Conservation (phyloP, 345 rosid genomes). For the Salix arbutifolia region DNA sequence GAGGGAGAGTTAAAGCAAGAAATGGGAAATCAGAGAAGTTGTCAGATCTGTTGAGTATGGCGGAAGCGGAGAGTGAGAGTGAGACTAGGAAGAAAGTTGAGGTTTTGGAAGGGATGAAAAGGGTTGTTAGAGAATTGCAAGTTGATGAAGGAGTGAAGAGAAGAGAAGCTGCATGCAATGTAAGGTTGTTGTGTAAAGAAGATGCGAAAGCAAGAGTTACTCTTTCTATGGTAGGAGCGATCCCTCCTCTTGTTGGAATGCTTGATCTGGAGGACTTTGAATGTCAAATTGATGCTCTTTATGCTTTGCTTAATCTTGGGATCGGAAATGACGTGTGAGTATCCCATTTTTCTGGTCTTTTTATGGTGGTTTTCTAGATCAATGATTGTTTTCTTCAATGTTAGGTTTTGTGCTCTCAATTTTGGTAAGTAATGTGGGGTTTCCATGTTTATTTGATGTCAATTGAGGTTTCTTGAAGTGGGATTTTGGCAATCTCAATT, state of each 20-base stretch:
- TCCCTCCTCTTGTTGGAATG: slow-evolving; percentile 88
- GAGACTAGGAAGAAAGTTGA: slow-evolving; percentile 74
- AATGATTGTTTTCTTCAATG: background rate
- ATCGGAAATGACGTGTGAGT: slow-evolving; percentile 88
- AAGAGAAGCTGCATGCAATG: slow-evolving; percentile 53
- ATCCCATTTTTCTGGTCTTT: background rate
- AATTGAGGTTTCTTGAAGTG: too few relatives aligned
- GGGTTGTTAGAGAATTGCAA: slow-evolving; percentile 63
- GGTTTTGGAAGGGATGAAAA: slow-evolving; percentile 58
- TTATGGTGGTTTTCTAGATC: background rate
- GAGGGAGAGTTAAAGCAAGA: background rate
- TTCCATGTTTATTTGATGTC: too few relatives aligned
- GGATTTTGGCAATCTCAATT: too few relatives aligned
- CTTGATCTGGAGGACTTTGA: slow-evolving; percentile 50
- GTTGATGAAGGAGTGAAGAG: slow-evolving; percentile 27
- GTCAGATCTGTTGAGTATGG: slow-evolving; percentile 66
- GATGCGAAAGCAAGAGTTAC: slow-evolving; percentile 65
- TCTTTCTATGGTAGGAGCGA: slow-evolving; percentile 85
- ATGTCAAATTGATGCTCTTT: slow-evolving; percentile 68
- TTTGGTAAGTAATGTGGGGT: too few relatives aligned
- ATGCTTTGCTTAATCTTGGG: slow-evolving; percentile 86
- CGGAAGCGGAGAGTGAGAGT: slow-evolving; percentile 60
- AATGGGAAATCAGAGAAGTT: slow-evolving; percentile 70
- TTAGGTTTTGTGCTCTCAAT: background rate
- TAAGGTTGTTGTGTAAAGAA: slow-evolving; percentile 70